Evolutionary conservation across 106 monocot species (phyloP).

Genomic region (Allium cepa): DNA sequence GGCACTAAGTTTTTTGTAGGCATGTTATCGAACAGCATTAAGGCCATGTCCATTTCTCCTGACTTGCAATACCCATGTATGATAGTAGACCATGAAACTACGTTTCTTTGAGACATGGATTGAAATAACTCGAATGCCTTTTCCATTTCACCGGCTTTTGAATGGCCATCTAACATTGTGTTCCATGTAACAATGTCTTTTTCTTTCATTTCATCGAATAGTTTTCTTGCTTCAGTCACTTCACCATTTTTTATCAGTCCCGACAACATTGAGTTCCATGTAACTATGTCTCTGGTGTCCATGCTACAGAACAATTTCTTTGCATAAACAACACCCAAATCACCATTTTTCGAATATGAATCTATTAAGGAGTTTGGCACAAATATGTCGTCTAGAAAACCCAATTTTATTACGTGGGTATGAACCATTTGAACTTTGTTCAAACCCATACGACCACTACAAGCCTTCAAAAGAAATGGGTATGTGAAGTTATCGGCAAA

Average conservation of each 20-base stretch:
- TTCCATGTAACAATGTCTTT: constrained; percentile 72
- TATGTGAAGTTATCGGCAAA: constrained; percentile 64
- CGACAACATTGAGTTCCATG: constrained; percentile 67
- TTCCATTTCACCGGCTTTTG: constrained; percentile 50
- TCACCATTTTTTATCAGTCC: constrained; percentile 45
- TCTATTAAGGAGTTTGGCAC: constrained; percentile 69
- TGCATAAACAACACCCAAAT: constrained; percentile 10
- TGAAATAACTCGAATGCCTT: constrained; percentile 59
- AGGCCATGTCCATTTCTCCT: constrained; percentile 72
- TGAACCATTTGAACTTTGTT: constrained; percentile 38
- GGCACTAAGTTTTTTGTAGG: constrained; percentile 60
- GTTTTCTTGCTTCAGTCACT: constrained; percentile 20
- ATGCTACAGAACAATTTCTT: constrained; percentile 55
- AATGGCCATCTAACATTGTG: constrained; percentile 51
- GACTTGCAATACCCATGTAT: constrained; percentile 54
- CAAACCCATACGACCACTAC: constrained; percentile 4
- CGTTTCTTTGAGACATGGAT: constrained; percentile 56
- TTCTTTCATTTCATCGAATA: constrained; percentile 69
- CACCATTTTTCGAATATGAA: constrained; percentile 39
- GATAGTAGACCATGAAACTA: constrained; percentile 76
- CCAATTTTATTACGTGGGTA: constrained; percentile 52
- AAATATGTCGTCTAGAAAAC: constrained; percentile 45
- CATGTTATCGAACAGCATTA: constrained; percentile 73
- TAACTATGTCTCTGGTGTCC: constrained; percentile 41
- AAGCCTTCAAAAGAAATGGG: constrained; percentile 66